Evolutionary conservation across 2,329 filamentous ascomycete genomes (phyloP), one percentile per base, ranked within the genome.

Genomic region (Aspergillus sp.): DNA sequence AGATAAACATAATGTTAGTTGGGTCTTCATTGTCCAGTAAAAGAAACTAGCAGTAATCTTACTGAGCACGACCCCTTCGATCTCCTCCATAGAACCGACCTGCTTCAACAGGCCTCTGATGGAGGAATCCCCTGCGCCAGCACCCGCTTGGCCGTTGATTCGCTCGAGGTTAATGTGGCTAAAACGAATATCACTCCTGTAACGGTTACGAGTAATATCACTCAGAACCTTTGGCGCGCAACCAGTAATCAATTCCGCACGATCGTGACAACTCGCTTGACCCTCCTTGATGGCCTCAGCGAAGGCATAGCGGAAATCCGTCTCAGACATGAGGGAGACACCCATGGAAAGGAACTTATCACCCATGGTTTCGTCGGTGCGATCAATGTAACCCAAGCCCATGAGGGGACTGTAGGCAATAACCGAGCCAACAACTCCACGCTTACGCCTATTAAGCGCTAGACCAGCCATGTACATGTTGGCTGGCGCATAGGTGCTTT

Each of bases 401-500:
- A 76, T 58, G 0, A 84, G 66, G 5, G 66, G 56, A 1, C 78
- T 76, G 4, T 82, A 73, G 53, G 78, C 65, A 28, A 82, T 70
- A 2, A 72, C 69, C 1, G 76, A 77, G 1, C 63, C 81, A 4
- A 74, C 70, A 0, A 80, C 60, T 0, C 80, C 80, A 3, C 76
- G 72, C 1, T 63, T 64, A 0, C 76, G 61, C 4, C 82, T 68
- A 15, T 79, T 70, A 0, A 63, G 50, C 0, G 74, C 77, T 0
- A 85, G 65, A 1, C 64, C 64, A 7, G 63, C 65, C 74, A 84
- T 78, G 69, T 75, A 85, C 3, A 63, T 62, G 62, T 83, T 83
- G 3, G 77, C 81, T 0, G 80, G 78, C 0, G 71, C 67, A 60
- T 85, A 85, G 63, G 78, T 81, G 2, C 74, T 63, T 63, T 85